Percentiles rank a stretch among this genome's conserved stretches.
Conservation (phyloP, 2,329 filamentous ascomycete genomes). For the Lasiodiplodia theobromae region DNA sequence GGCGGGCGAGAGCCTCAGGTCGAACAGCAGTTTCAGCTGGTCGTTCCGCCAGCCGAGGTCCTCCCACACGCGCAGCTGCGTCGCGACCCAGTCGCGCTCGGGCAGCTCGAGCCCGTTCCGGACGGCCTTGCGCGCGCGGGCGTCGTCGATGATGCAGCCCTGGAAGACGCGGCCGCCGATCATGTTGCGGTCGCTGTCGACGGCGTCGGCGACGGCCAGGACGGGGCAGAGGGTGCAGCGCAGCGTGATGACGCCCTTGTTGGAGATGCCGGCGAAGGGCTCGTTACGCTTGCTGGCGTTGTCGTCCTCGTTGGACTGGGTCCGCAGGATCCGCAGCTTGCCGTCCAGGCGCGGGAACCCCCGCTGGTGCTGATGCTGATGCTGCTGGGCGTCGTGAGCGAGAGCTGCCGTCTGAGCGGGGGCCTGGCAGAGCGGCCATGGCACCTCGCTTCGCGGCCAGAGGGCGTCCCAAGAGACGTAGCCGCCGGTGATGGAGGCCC, state of each 20-base stretch:
- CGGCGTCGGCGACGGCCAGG: constrained; percentile 4
- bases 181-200: too few relatives aligned
- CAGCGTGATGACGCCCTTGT: constrained; percentile 18
- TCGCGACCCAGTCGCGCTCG: constrained; percentile 14
- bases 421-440: not conserved
- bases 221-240: constrained; percentile 22
- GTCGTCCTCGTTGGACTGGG: not conserved
- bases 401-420: not conserved
- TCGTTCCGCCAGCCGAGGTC: constrained; percentile 23
- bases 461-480: constrained; percentile 22
- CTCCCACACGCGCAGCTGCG: constrained; percentile 20
- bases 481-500: constrained; percentile 17
- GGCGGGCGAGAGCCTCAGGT: not conserved
- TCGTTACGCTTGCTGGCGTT: not conserved
- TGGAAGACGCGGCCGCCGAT: constrained; percentile 5
- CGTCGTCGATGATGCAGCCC: constrained; percentile 17
- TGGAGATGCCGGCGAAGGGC: constrained; percentile 1
- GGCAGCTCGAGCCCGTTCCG: not conserved
- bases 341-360: constrained; percentile 5
- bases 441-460: constrained; percentile 10
- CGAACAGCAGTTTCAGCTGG: constrained; percentile 24
- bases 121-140: constrained; percentile 2
- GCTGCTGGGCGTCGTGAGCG: not conserved
- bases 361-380: not conserved
- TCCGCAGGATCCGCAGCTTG: constrained; percentile 3